Conservation (phyloP, 1,284 basidiomycete genomes). For the Trichosporon asahii region DNA sequence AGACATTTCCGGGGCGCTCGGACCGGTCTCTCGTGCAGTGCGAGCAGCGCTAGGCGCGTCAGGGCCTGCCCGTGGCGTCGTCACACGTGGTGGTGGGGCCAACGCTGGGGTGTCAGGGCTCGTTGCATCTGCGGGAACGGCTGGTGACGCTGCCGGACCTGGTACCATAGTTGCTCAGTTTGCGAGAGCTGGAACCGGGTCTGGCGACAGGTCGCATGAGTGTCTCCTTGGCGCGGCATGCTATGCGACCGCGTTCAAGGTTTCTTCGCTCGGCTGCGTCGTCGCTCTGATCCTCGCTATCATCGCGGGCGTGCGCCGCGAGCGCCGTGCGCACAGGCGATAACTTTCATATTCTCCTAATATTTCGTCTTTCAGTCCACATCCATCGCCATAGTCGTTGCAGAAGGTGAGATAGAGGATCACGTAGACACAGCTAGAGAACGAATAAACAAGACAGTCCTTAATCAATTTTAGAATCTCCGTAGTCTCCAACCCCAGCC, state of each 20-base stretch:
- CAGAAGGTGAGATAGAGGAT: no score
- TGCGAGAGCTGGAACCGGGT: background rate
- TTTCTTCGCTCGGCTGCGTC: slow-evolving; percentile 38
- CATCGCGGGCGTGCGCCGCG: slow-evolving; percentile 39
- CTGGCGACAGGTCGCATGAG: slow-evolving; percentile 17
- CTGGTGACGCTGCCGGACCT: slow-evolving; percentile 12
- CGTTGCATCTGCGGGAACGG: slow-evolving; percentile 1
- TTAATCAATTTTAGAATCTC: no score
- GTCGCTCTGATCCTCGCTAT: slow-evolving; percentile 43
- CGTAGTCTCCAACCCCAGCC: no score
- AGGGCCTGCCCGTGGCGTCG: background rate
- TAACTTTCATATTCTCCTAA: background rate
- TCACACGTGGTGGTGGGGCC: background rate
- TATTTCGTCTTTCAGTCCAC: no score
- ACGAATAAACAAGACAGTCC: no score
- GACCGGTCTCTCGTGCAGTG: background rate
- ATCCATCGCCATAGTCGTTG: no score
- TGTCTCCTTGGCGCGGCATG: slow-evolving; percentile 45
- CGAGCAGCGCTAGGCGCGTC: background rate
- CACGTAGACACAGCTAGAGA: no score
- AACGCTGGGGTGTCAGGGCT: background rate
- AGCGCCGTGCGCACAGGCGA: slow-evolving; percentile 20
- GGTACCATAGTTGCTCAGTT: slow-evolving; percentile 8
- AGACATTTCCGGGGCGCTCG: background rate
- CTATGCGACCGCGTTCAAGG: slow-evolving; percentile 47